Conservation (phyloP, 164 flowering plant genomes). For the Stephania japonica region DNA sequence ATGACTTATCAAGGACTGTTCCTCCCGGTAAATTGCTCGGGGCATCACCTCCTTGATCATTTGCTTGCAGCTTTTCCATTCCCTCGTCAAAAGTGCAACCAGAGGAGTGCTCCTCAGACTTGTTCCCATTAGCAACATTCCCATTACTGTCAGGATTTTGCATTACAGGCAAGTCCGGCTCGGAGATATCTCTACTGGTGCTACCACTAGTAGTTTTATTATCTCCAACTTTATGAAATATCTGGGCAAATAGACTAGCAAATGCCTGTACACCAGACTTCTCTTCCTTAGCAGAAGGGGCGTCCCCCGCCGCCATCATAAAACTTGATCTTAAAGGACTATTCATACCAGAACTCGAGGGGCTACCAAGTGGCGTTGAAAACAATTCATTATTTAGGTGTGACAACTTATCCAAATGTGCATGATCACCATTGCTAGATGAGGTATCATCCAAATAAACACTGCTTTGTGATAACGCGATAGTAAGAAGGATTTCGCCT, state of each 20-base stretch:
- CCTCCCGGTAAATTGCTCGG: slow-evolving; percentile 78
- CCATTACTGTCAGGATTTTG: slow-evolving; percentile 30
- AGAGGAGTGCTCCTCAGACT: slow-evolving; percentile 42
- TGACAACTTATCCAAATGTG: slow-evolving; percentile 18
- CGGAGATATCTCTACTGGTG: slow-evolving; percentile 18
- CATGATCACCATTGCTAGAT: slow-evolving; percentile 24
- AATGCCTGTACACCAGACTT: slow-evolving; percentile 32
- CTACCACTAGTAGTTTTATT: slow-evolving; percentile 14
- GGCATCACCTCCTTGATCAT: slow-evolving; percentile 51
- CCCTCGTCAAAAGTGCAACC: slow-evolving; percentile 52
- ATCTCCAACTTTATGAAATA: slow-evolving; percentile 49
- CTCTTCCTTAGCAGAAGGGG: slow-evolving; percentile 44
- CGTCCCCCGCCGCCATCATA: slow-evolving; percentile 36
- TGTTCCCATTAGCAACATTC: slow-evolving; percentile 25
- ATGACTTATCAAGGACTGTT: slow-evolving; percentile 64
- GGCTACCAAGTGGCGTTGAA: slow-evolving; percentile 21
- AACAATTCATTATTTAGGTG: slow-evolving; percentile 34
- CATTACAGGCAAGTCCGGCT: slow-evolving; percentile 34
- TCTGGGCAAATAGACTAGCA: slow-evolving; percentile 58
- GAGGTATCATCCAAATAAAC: slow-evolving; percentile 25
- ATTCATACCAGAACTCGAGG: slow-evolving; percentile 21
- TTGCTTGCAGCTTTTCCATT: slow-evolving; percentile 44
- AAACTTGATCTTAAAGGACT: slow-evolving; percentile 29
- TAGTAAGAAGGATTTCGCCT: slow-evolving; percentile 81
- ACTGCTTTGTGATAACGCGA: slow-evolving; percentile 50